Conservation (phyloP, 176 grass and related monocot genomes). For the Calamus simplicifolius region DNA sequence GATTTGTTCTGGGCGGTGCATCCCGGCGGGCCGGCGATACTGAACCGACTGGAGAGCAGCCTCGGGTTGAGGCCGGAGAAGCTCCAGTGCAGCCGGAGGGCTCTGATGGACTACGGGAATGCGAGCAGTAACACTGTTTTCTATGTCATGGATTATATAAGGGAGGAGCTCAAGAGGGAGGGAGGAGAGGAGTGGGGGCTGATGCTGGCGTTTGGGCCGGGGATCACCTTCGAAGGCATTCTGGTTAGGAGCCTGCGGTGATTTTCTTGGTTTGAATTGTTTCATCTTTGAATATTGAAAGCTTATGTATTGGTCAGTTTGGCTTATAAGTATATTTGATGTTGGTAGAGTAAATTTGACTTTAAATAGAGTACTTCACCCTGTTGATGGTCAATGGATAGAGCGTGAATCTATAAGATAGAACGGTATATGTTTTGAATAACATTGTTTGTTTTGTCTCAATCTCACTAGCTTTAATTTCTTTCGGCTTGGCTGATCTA, state of each 20-base stretch:
- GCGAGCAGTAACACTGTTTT: slow-evolving; percentile 82
- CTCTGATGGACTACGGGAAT: slow-evolving; percentile 72
- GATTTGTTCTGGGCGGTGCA: slow-evolving; percentile 79
- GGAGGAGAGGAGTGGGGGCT: slow-evolving; percentile 62
- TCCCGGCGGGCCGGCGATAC: slow-evolving; percentile 70
- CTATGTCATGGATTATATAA: slow-evolving; percentile 77
- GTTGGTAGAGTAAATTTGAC: too few relatives aligned
- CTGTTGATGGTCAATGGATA: too few relatives aligned
- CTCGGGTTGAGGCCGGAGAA: slow-evolving; percentile 60
- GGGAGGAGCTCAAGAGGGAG: slow-evolving; percentile 62
- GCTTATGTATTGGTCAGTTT: too few relatives aligned
- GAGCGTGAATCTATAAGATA: too few relatives aligned
- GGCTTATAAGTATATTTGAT: too few relatives aligned
- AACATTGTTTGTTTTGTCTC: too few relatives aligned
- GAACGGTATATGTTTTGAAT: too few relatives aligned
- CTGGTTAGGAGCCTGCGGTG: slow-evolving; percentile 41
- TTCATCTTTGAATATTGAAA: too few relatives aligned
- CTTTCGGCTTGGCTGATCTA: too few relatives aligned
- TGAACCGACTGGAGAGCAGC: slow-evolving; percentile 59
- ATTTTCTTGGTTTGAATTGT: background rate
- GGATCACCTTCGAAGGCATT: slow-evolving; percentile 86
- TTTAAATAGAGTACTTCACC: too few relatives aligned
- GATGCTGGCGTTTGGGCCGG: slow-evolving; percentile 81
- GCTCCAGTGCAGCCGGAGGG: slow-evolving; percentile 57
- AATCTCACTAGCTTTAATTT: too few relatives aligned